Conservation (phyloP, 768 basidiomycete species). For the Amanita subjunquillea region DNA sequence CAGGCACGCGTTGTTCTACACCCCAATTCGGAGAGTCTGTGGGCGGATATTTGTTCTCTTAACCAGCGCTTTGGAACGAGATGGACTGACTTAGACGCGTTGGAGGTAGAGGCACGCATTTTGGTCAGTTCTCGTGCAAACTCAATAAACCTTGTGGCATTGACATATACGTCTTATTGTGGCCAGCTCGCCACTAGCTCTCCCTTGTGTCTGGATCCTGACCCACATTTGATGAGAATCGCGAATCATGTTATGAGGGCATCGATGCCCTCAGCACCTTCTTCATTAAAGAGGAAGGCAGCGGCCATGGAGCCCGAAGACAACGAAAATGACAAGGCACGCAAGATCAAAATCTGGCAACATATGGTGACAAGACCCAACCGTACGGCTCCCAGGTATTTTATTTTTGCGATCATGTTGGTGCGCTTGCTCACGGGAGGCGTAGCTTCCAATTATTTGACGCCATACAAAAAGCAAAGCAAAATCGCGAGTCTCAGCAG, state of each 20-base stretch:
- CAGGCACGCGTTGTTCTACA: constrained; percentile 66
- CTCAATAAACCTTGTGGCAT: not conserved
- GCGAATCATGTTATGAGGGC: constrained; percentile 67
- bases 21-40: constrained; percentile 68
- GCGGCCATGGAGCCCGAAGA: constrained; percentile 61
- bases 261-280: constrained; percentile 62
- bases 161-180: constrained; percentile 7
- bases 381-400: constrained; percentile 40
- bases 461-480: constrained; percentile 22
- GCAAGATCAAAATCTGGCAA: constrained; percentile 64
- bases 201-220: constrained; percentile 72
- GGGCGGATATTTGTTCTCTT: constrained; percentile 67
- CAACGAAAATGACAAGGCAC: constrained; percentile 65
- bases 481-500: constrained; percentile 17
- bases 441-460: constrained; percentile 53
- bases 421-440: constrained; percentile 2
- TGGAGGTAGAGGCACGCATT: constrained; percentile 66
- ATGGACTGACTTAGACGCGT: constrained; percentile 64
- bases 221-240: constrained; percentile 65
- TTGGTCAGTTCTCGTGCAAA: constrained; percentile 36
- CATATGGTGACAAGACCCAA: constrained; percentile 62
- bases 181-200: constrained; percentile 61
- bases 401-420: constrained; percentile 5
- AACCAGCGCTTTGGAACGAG: constrained; percentile 45
- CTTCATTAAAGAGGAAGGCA: constrained; percentile 71